Conservation (phyloP, 2,329 filamentous ascomycete genomes). For the Cladophialophora yegresii region DNA sequence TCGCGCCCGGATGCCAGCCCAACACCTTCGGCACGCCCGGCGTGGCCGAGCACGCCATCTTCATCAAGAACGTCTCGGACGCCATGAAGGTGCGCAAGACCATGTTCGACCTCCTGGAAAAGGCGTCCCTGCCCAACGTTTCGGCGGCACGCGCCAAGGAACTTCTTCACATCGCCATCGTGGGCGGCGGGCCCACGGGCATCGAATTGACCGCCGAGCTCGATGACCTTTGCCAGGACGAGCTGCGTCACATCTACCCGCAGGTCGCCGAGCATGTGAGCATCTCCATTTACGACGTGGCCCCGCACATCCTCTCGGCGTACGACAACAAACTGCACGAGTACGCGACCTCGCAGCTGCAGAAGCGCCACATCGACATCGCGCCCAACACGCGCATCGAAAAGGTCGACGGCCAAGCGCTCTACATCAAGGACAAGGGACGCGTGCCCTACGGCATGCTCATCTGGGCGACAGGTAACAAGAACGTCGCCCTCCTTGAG, state of each 20-base stretch:
- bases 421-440: conserved; percentile 44
- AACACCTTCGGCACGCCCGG: conserved; percentile 48
- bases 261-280: conserved; percentile 45
- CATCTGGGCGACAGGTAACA: conserved; percentile 47
- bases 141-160: conserved; percentile 39
- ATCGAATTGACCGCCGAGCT: conserved; percentile 50
- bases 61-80: conserved; percentile 40
- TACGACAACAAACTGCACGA: conserved; percentile 48
- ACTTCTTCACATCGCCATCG: conserved; percentile 45
- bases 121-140: conserved; percentile 41
- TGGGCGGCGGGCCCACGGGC: conserved; percentile 49
- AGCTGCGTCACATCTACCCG: conserved; percentile 46
- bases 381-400: conserved; percentile 45
- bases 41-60: conserved; percentile 45
- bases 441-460: conserved; percentile 44
- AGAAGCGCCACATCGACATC: conserved; percentile 44
- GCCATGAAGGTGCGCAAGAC: conserved; percentile 34
- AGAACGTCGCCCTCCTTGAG: conserved; percentile 41
- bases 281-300: conserved; percentile 51
- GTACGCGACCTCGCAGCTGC: conserved; percentile 46
- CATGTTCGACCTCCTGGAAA: conserved; percentile 40
- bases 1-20: conserved; percentile 48
- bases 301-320: conserved; percentile 45
- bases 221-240: conserved; percentile 46
- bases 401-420: conserved; percentile 41